Conservation (phyloP, 768 basidiomycete species). For the Russula lepida region DNA sequence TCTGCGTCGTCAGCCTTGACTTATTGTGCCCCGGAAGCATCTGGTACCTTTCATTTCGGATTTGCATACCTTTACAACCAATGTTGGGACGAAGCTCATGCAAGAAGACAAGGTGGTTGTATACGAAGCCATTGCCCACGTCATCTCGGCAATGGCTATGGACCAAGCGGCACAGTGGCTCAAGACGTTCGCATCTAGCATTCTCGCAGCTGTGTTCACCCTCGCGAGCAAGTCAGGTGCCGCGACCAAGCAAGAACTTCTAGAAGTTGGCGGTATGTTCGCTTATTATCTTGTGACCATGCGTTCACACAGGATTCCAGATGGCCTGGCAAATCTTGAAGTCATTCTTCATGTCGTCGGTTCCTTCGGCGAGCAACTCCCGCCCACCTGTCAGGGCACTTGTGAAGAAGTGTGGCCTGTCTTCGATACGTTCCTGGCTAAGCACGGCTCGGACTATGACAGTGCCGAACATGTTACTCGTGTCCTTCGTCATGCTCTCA, state of each 20-base stretch:
- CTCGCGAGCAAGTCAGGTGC: constrained; percentile 44
- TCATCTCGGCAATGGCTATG: constrained; percentile 92
- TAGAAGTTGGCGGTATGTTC: constrained; percentile 56
- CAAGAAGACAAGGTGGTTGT: constrained; percentile 89
- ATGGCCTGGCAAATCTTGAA: constrained; percentile 86
- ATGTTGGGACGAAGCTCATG: constrained; percentile 66
- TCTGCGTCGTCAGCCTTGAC: constrained; percentile 4
- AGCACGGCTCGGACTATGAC: constrained; percentile 67
- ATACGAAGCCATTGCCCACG: constrained; percentile 91
- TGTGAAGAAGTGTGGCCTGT: constrained; percentile 76
- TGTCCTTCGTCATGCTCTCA: constrained; percentile 74
- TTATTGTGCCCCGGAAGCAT: constrained; percentile 43
- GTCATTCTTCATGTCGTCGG: constrained; percentile 81
- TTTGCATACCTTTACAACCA: constrained; percentile 78
- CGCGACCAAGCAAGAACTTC: constrained; percentile 63
- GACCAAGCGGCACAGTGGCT: constrained; percentile 79
- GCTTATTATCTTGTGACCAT: neutral
- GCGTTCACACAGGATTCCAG: constrained; percentile 33
- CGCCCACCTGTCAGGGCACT: constrained; percentile 67
- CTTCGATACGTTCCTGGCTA: constrained; percentile 70
- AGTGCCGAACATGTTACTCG: constrained; percentile 80
- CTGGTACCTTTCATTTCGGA: constrained; percentile 88
- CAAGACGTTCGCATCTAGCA: constrained; percentile 77
- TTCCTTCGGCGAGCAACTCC: constrained; percentile 76
- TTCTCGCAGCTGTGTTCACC: constrained; percentile 68